Evolutionary conservation across 345 rosid genomes (phyloP).

Genomic region (Aethionema arabicum): DNA sequence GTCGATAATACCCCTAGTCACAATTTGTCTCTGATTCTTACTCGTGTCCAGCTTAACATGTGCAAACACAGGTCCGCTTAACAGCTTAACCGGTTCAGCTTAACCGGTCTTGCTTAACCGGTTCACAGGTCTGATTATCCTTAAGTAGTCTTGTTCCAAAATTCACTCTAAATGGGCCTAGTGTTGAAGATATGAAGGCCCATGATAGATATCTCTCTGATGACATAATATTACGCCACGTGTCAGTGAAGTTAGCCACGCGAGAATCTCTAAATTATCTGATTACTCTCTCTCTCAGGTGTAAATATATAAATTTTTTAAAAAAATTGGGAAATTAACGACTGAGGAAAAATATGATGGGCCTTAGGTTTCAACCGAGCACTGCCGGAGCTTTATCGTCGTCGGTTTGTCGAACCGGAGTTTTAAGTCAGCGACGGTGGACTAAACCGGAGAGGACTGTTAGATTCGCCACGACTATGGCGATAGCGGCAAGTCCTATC

Average conservation of each 20-base stretch:
- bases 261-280: conserved; percentile 16
- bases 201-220: background rate
- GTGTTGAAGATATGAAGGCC: conserved; percentile 12
- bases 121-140: conserved; percentile 52
- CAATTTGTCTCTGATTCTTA: conserved; percentile 43
- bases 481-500: conserved; percentile 59
- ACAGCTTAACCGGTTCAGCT: too few relatives aligned
- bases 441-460: conserved; percentile 26
- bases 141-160: conserved; percentile 55
- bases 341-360: conserved; percentile 44
- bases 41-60: conserved; percentile 38
- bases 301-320: background rate
- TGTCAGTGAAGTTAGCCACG: conserved; percentile 26
- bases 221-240: conserved; percentile 19
- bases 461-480: conserved; percentile 33
- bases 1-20: conserved; percentile 2
- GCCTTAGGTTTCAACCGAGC: conserved; percentile 47
- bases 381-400: conserved; percentile 50
- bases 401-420: conserved; percentile 43
- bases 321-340: background rate
- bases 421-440: conserved; percentile 21
- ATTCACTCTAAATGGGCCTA: conserved; percentile 11
- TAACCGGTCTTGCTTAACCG: too few relatives aligned
- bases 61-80: conserved; percentile 32
- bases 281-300: background rate